Evolutionary conservation across 106 monocot species (phyloP), one percentile per base, ranked within the genome.

Genomic region (Dendrobium nobile): DNA sequence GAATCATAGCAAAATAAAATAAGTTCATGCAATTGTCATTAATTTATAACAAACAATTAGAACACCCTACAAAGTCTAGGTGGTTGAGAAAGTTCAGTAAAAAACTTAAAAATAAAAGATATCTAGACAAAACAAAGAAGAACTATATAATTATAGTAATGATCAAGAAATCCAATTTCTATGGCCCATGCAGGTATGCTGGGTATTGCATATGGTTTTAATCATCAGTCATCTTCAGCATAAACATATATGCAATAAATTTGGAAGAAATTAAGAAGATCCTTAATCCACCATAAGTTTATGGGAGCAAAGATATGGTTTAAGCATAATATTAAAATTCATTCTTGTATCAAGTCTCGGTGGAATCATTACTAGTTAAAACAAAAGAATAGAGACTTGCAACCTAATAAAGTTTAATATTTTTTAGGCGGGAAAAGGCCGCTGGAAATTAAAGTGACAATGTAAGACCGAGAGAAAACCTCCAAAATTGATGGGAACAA

Each of bases 401-500:
- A 26, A 65, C 4, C 9, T 65, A 9, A 22, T 65, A 65, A 65
- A 51, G 10, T 15, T 51, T 51, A 51, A 51, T 51, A 51, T 13
- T 3, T 51, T 51, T 51, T 2, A 51, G 10, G 51, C 1, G 22
- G 26, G 22, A 24, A 20, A 65, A 24, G 64, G n/a, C 9, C 9
- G 51, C 16, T 13, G 1, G 13, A 3, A 20, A 22, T 65, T 65
- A 22, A 61, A 18, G 17, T 20, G n/a, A 61, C n/a, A 65, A n/a
- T 22, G 22, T 4, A 4, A 9, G 4, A 11, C 22, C 7, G 22
- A 22, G 64, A 65, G 67, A 33, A 48, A 82, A 86, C 86, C 88
- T 88, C 88, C 41, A 88, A 64, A 40, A 81, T 59, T 54, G 88
- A 88, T 13, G 88, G 88, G 54, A 88, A 88, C 77, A 88, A 79